These are phyloP conservation scores for Apiospora marii DNA, from an alignment of 2,329 filamentous ascomycete genomes.

Conservation along the genomic window DNA sequence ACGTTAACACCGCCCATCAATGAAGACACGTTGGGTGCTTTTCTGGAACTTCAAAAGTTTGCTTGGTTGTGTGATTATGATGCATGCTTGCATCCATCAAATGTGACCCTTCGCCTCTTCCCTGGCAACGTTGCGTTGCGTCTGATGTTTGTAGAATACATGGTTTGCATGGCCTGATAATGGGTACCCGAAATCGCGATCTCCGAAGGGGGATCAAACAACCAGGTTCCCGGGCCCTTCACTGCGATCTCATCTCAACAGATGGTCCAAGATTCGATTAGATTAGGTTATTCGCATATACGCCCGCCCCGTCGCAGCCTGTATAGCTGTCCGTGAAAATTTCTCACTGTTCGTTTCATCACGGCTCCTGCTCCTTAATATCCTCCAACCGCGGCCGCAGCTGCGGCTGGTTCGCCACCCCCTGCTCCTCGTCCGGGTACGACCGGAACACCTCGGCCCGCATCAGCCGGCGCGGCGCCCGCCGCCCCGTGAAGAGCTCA, in stretches of 20 bases:
- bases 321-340: no score
- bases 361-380: constrained; percentile 51
- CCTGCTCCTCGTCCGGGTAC: constrained; percentile 50
- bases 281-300: constrained; percentile 15
- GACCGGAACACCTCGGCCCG: constrained; percentile 65
- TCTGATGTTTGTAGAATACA: neutral
- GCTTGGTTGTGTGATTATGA: neutral
- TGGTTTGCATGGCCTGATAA: neutral
- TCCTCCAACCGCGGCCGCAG: constrained; percentile 50
- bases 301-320: neutral
- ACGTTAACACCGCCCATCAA: no score
- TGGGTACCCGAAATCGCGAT: neutral
- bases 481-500: constrained; percentile 78
- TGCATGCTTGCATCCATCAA: neutral
- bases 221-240: neutral
- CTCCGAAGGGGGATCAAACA: neutral
- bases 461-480: constrained; percentile 75
- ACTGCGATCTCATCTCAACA: neutral
- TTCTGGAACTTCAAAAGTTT: neutral
- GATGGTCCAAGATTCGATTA: neutral
- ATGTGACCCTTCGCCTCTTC: neutral
- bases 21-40: no score
- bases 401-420: constrained; percentile 48
- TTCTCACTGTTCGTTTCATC: constrained; percentile 22
- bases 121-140: neutral